Base-by-base conservation (phyloP, 495 filamentous ascomycete species). In the Xylaria telfairii region DNA sequence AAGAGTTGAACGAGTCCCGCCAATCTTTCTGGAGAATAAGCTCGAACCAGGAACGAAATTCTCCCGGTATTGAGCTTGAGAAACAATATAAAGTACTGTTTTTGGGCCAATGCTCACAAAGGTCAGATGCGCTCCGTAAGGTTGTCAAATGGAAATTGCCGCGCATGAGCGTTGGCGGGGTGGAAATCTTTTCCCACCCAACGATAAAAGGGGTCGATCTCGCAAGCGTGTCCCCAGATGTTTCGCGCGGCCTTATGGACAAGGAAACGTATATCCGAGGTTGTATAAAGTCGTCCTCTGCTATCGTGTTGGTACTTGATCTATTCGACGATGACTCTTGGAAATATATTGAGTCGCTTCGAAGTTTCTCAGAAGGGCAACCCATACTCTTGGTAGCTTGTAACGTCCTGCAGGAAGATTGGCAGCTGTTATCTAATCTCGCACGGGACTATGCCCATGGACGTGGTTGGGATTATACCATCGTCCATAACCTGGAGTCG, bases 371-470 rank as follows among this genome's bases (percentile, higher is more conserved):
- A 1, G 28, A 32, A 51, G 62, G 44, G 10, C 28, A 65, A 37
- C 28, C 30, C 24, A 10, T 44, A 34, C 8, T 65, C 19, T 19
- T 65, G 3, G 62, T 65, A 1, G 62, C 21, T 4, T 65, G 17
- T 12, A 34, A 32, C 17, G 1, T 17, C 19, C 1, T 24, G 2
- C 26, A 13, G 6, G 44, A 19, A 4, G 28, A 37, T 0, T 37
- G 6, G 15, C 12, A 34, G 0, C 2, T 15, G 1, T 4, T 19
- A 0, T 26, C 17, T 0, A 13, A n/a, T 1, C 3, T n/a, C 8
- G 61, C 41, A 9, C 17, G 30, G 0, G 28, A 51, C 8, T 30
- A 34, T 21, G 62, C 44, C 4, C 3, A 24, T 17, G 24, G 6
- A 24, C 37, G 42, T 49, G 62, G 42, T 19, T 65, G 62, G 62